These are phyloP conservation scores for Aspergillus sclerotialis DNA, from an alignment of 2,329 filamentous ascomycete species.

Conservation along the genomic window DNA sequence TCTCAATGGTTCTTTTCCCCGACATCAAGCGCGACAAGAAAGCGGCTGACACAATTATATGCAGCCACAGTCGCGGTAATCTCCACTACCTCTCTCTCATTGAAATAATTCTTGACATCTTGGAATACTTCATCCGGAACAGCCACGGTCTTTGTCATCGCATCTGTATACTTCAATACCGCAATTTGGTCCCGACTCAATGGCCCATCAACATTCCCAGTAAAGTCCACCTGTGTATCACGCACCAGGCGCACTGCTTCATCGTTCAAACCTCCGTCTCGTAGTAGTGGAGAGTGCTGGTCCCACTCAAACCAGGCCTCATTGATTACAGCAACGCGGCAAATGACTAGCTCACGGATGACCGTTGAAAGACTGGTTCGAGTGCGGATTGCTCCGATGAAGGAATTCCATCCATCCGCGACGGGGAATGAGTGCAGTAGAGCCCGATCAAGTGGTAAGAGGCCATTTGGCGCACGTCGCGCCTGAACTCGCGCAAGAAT, in stretches of 20 bases:
- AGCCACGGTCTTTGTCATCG: constrained; percentile 69
- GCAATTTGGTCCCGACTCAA: constrained; percentile 59
- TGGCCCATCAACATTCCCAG: constrained; percentile 18
- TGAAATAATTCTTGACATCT: constrained; percentile 54
- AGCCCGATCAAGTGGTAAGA: constrained; percentile 48
- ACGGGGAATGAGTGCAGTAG: constrained; percentile 50
- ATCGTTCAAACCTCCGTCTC: constrained; percentile 49
- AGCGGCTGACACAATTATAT: constrained; percentile 81
- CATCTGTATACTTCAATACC: constrained; percentile 68
- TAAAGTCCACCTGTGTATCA: constrained; percentile 22
- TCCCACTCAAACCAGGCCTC: constrained; percentile 80
- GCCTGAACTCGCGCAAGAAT: constrained; percentile 46
- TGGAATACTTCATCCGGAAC: constrained; percentile 65
- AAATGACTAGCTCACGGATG: constrained; percentile 72
- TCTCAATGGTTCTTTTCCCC: constrained; percentile 34
- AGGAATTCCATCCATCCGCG: constrained; percentile 53
- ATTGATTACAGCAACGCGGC: constrained; percentile 72
- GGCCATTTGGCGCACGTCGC: constrained; percentile 42
- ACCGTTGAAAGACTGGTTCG: constrained; percentile 42
- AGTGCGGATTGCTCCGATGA: constrained; percentile 50
- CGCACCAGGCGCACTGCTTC: constrained; percentile 33
- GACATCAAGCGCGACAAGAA: constrained; percentile 72
- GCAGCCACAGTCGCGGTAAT: constrained; percentile 70
- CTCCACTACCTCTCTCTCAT: constrained; percentile 69
- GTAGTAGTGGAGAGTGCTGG: constrained; percentile 69